These are phyloP conservation scores for Trichoderma arundinaceum DNA, from an alignment of 2,329 filamentous ascomycete genomes.

Conservation along the genomic window DNA sequence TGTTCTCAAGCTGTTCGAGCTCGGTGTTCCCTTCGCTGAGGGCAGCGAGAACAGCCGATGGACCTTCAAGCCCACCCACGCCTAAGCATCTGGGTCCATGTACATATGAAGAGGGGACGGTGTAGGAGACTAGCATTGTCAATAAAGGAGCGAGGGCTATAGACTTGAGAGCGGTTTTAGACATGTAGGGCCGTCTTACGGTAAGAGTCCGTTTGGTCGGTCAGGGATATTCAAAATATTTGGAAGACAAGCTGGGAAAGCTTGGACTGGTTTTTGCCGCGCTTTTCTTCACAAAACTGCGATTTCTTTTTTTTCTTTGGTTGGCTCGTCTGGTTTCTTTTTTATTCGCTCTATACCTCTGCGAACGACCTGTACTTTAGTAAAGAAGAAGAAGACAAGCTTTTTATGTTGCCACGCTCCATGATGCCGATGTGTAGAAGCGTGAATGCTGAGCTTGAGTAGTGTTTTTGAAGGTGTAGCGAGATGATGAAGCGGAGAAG, in stretches of 20 bases:
- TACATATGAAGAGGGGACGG: not conserved
- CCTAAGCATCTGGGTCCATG: not conserved
- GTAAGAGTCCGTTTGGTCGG: not conserved
- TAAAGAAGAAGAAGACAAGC: constrained; percentile 6
- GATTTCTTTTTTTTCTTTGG: not conserved
- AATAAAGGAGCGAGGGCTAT: constrained; percentile 22
- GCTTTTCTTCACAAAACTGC: not conserved
- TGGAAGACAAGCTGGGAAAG: constrained; percentile 2
- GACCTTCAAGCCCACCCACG: constrained; percentile 65
- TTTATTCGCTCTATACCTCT: constrained; percentile 6
- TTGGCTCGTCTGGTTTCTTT: not conserved
- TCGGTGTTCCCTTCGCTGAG: constrained; percentile 86
- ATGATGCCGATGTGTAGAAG: not conserved
- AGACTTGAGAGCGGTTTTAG: constrained; percentile 14
- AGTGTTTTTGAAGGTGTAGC: too few relatives aligned
- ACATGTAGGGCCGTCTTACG: constrained; percentile 19
- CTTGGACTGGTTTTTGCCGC: constrained; percentile 1
- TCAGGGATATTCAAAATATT: not conserved
- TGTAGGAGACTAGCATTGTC: constrained; percentile 27
- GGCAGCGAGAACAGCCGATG: constrained; percentile 61
- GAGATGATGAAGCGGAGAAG: not conserved
- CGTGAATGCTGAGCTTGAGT: not conserved
- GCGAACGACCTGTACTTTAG: not conserved
- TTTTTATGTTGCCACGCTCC: not conserved
- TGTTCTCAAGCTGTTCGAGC: constrained; percentile 84